Base-by-base conservation (phyloP, 2,329 filamentous ascomycete genomes). In the Thielaviopsis punctulata region DNA sequence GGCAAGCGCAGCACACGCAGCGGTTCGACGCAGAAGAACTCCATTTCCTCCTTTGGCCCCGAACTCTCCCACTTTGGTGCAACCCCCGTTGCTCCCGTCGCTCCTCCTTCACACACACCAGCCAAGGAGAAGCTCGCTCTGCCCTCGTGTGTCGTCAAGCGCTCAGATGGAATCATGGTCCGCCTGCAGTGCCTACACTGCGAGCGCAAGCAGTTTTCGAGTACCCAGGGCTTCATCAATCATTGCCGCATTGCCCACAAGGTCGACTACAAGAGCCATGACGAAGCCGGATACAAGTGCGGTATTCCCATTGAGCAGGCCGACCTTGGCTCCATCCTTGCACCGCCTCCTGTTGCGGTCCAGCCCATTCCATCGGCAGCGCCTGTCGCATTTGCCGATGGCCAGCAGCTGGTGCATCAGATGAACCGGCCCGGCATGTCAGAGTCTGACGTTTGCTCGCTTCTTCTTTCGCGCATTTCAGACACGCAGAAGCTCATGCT, bases 191-290 rank as follows among this genome's bases (percentile, higher is more conserved):
- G 92, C 70, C 68, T 85, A 55, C 84, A 92, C 64, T 96, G 92
- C 66, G 76, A 87, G 48, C 77, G 90, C 57, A 86, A 87, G 64
- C 86, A 95, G 65, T 96, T 96, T 62, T 89, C 84, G 52, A 96
- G 89, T 68, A 93, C 89, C 0, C 92, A 96, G 66, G 92, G 92
- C n/a, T 96, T 96, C 68, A 92, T 98, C 69, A 98, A 98, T 63
- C 92, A 98, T 64, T 96, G 90, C 64, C 87, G 92, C 53, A 96
- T 98, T 60, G 88, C 89, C 23, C 92, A 98, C 68, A 85, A 84
- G 63, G 77, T 86, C 55, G 88, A 93, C 57, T 96, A 89, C 71
- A 90, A 94, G 68, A 95, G 87, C 60, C 92, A 98, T 62, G 90
- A 96, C 65, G 86, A 89, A 61, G 92, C 92, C 56, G 92, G 90